Evolutionary conservation across 805 yeast species (phyloP).

Genomic region (Lipomyces yamanashiensis): DNA sequence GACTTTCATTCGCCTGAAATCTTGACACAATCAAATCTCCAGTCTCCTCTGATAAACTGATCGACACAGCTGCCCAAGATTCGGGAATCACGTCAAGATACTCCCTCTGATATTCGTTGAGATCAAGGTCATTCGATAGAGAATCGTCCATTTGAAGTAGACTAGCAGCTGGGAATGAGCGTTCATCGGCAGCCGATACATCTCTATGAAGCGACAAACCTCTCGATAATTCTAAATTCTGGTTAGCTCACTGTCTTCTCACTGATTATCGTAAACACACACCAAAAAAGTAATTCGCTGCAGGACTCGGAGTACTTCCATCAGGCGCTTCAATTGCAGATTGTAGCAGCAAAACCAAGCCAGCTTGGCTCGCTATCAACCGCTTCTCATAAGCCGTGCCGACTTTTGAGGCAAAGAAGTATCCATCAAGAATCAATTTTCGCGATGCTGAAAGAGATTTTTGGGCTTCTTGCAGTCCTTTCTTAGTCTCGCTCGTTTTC

Average conservation of each 20-base stretch:
- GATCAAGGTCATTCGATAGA: slow-evolving; percentile 25
- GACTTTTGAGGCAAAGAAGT: slow-evolving; percentile 7
- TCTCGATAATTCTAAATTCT: slow-evolving; percentile 14
- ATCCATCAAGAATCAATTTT: slow-evolving; percentile 17
- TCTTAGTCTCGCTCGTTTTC: neutral
- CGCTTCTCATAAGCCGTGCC: slow-evolving; percentile 21
- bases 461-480: slow-evolving; percentile 15
- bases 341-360: slow-evolving; percentile 21
- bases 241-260: neutral
- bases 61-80: slow-evolving; percentile 61
- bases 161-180: neutral
- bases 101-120: slow-evolving; percentile 30
- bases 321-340: slow-evolving; percentile 26
- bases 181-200: slow-evolving; percentile 11
- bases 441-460: slow-evolving; percentile 15
- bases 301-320: slow-evolving; percentile 8
- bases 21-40: slow-evolving; percentile 64
- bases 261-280: neutral
- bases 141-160: slow-evolving; percentile 17
- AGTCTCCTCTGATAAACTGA: slow-evolving; percentile 63
- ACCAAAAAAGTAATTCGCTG: slow-evolving; percentile 29
- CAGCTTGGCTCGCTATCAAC: slow-evolving; percentile 11
- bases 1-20: slow-evolving; percentile 46
- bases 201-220: slow-evolving; percentile 22
- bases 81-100: slow-evolving; percentile 47